Evolutionary conservation across 306 rosid genomes (phyloP).

Genomic region (Dalbergia cochinchinensis): DNA sequence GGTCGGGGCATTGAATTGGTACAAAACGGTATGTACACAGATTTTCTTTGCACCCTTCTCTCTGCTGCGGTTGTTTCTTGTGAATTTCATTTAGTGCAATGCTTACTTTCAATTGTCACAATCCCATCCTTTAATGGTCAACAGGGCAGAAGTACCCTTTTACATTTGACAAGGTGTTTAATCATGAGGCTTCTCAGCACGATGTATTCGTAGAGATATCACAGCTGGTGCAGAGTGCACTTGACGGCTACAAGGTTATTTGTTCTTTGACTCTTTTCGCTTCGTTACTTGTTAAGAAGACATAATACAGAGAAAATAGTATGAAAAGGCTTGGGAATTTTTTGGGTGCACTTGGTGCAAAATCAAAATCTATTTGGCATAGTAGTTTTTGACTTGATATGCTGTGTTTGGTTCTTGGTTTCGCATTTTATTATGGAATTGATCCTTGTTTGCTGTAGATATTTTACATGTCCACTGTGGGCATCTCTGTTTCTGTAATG

Average conservation of each 20-base stretch:
- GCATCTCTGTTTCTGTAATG: background rate
- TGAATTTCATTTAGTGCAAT: conserved; percentile 7
- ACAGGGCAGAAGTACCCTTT: conserved; percentile 87
- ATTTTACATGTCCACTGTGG: background rate
- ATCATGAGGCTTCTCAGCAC: conserved; percentile 80
- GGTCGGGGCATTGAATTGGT: conserved; percentile 85
- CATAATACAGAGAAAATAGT: background rate
- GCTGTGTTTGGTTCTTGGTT: background rate
- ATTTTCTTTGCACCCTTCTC: background rate
- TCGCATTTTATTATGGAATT: conserved; percentile 2
- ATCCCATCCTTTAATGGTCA: conserved; percentile 32
- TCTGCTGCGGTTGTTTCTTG: conserved; percentile 9
- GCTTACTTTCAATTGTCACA: conserved; percentile 14
- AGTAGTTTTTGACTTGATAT: background rate
- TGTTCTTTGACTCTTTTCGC: conserved; percentile 6
- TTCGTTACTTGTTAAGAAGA: background rate
- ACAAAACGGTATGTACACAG: conserved; percentile 69
- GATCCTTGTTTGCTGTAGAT: background rate
- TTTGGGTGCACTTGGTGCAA: conserved; percentile 9
- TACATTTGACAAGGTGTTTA: conserved; percentile 94
- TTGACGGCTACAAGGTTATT: conserved; percentile 94
- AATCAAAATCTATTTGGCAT: background rate
- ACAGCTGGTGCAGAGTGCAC: conserved; percentile 96
- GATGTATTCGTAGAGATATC: conserved; percentile 92
- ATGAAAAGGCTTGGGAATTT: background rate